These are phyloP conservation scores for Elaeagnus macrophylla DNA, from an alignment of 306 rosid genomes.

Conservation along the genomic window DNA sequence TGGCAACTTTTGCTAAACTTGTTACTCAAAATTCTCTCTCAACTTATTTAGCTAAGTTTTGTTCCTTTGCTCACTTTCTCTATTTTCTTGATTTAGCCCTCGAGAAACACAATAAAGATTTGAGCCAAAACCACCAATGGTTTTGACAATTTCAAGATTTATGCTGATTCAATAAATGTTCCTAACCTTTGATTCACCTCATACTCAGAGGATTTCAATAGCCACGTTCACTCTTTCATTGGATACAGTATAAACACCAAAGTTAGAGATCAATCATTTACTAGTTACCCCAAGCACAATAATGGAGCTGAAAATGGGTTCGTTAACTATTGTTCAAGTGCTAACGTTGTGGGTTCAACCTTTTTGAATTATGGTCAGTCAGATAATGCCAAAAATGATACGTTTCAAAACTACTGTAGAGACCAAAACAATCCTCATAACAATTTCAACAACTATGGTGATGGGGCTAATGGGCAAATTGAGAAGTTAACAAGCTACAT, in stretches of 20 bases:
- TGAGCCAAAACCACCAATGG: constrained; percentile 56
- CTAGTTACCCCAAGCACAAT: constrained; percentile 55
- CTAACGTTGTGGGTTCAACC: constrained; percentile 58
- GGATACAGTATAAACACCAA: constrained; percentile 63
- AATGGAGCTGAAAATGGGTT: constrained; percentile 57
- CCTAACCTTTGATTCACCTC: constrained; percentile 60
- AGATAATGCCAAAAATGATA: constrained; percentile 42
- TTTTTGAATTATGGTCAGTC: constrained; percentile 51
- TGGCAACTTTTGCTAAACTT: constrained; percentile 55
- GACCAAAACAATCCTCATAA: constrained; percentile 63
- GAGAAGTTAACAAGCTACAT: constrained; percentile 72
- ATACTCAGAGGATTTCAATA: constrained; percentile 65
- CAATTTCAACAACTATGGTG: constrained; percentile 60
- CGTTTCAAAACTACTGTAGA: constrained; percentile 50
- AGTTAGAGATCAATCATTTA: constrained; percentile 63
- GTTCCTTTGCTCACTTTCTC: constrained; percentile 71
- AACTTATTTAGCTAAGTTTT: constrained; percentile 60
- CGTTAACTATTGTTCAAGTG: constrained; percentile 42
- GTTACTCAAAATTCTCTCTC: constrained; percentile 42
- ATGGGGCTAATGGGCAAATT: constrained; percentile 49
- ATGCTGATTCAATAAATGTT: constrained; percentile 48
- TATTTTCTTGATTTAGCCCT: constrained; percentile 54
- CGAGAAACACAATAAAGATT: constrained; percentile 56
- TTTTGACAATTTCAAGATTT: constrained; percentile 49
- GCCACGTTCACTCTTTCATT: constrained; percentile 52